Evolutionary conservation across 257 asterid genomes (phyloP).

Genomic region (Craterostigma plantagineum): DNA sequence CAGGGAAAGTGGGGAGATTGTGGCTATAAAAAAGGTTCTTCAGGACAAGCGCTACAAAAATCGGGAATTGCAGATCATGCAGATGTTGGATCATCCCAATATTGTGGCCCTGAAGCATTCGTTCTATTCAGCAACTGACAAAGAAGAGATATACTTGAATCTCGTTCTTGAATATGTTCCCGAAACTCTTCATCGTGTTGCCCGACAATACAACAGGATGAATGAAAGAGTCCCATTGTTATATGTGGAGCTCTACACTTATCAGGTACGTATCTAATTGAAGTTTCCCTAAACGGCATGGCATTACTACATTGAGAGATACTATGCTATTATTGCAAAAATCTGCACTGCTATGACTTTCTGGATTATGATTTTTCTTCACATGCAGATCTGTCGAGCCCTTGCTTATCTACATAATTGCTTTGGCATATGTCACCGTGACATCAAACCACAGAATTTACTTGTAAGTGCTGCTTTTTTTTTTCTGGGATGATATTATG

Average conservation of each 20-base stretch:
- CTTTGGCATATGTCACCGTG: conserved; percentile 53
- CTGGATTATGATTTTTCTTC: neutral
- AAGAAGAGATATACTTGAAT: conserved; percentile 40
- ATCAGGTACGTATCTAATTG: conserved; percentile 19
- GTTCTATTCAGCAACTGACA: conserved; percentile 41
- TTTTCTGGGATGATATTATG: no score
- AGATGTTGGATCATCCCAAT: conserved; percentile 29
- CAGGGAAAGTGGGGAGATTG: conserved; percentile 33
- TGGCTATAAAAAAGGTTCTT: conserved; percentile 42
- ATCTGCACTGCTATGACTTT: no score
- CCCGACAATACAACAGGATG: conserved; percentile 26
- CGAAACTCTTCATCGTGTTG: conserved; percentile 31
- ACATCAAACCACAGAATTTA: conserved; percentile 56
- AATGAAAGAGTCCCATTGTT: conserved; percentile 29
- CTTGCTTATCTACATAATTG: conserved; percentile 40
- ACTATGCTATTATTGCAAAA: neutral
- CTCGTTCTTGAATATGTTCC: conserved; percentile 37
- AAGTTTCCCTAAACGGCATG: neutral
- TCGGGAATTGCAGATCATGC: conserved; percentile 38
- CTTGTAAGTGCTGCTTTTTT: conserved; percentile 30
- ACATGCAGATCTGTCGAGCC: conserved; percentile 43
- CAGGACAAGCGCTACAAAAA: conserved; percentile 42
- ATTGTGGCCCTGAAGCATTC: conserved; percentile 32
- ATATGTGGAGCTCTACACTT: conserved; percentile 28
- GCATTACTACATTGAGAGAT: neutral